Percentiles rank a stretch among this genome's conserved stretches.
phyloP scores from a whole-genome alignment of 2,329 filamentous ascomycete species.

The Xylaria hypoxylon region DNA sequence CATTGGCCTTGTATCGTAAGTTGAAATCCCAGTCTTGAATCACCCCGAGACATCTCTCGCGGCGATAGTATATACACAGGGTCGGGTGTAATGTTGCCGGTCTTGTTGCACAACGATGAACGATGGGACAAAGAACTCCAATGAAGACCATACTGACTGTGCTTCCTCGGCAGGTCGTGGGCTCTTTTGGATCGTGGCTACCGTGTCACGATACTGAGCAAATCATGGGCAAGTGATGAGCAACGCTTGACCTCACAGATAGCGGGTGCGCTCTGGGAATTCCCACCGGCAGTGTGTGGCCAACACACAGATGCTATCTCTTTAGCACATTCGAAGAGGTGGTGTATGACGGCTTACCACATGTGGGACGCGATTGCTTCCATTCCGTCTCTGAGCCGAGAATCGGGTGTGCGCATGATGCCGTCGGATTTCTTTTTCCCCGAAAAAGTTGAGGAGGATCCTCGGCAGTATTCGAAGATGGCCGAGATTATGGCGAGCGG shows the following conservation, averaged over 20 bases:
- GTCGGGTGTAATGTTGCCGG: neutral
- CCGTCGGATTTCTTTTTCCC: constrained; percentile 56
- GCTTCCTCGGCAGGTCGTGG: constrained; percentile 51
- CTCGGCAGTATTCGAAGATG: constrained; percentile 54
- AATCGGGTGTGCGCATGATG: constrained; percentile 55
- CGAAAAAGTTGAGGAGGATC: constrained; percentile 50
- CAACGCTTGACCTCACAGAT: constrained; percentile 60
- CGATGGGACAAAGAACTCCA: neutral
- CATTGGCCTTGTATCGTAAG: constrained; percentile 49
- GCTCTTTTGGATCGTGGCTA: constrained; percentile 58
- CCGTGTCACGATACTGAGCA: constrained; percentile 58
- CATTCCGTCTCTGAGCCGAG: constrained; percentile 48
- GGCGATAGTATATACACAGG: neutral
- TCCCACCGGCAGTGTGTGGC: constrained; percentile 59
- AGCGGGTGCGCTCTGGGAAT: constrained; percentile 61
- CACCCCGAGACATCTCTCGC: neutral
- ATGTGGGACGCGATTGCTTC: constrained; percentile 56
- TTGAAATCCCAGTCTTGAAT: constrained; percentile 21
- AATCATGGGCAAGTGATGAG: constrained; percentile 55
- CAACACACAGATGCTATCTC: constrained; percentile 56
- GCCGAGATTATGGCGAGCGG: constrained; percentile 55
- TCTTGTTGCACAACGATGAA: neutral
- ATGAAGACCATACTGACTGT: constrained; percentile 27
- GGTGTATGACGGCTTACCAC: constrained; percentile 57
- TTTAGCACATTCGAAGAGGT: constrained; percentile 55